Percentiles rank a stretch among this genome's conserved stretches.
phyloP scores from a whole-genome alignment of 495 filamentous ascomycete species.

The Aspergillus ellipticus region DNA sequence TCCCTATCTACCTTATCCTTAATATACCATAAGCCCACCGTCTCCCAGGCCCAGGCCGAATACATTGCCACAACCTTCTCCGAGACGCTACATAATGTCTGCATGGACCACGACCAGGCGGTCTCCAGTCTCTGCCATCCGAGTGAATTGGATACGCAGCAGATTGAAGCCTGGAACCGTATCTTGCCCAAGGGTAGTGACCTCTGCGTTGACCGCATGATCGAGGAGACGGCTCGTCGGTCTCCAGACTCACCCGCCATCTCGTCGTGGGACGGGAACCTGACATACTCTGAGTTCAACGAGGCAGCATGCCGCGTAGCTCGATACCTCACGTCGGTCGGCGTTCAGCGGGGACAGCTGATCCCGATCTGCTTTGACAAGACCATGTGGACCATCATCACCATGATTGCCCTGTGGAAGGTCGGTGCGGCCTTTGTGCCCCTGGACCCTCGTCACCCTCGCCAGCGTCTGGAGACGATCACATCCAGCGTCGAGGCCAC shows the following conservation, averaged over 20 bases:
- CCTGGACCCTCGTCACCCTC: constrained; percentile 38
- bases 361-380: not conserved
- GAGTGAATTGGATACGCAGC: constrained; percentile 12
- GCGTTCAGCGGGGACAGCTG: not conserved
- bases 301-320: constrained; percentile 21
- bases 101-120: constrained; percentile 9
- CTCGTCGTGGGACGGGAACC: constrained; percentile 32
- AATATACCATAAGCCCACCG: constrained; percentile 25
- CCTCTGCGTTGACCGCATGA: constrained; percentile 24
- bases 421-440: constrained; percentile 4
- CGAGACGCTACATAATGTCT: constrained; percentile 25
- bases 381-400: not conserved
- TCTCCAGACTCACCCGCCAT: constrained; percentile 26
- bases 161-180: constrained; percentile 25
- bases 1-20: constrained; percentile 17
- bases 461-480: constrained; percentile 29
- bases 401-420: not conserved
- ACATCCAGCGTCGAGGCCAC: constrained; percentile 22
- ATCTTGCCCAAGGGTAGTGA: constrained; percentile 12
- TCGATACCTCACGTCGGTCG: constrained; percentile 13
- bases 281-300: constrained; percentile 36
- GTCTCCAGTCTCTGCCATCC: constrained; percentile 10
- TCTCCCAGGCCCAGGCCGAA: constrained; percentile 20
- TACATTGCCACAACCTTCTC: constrained; percentile 24
- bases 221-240: constrained; percentile 13